These are phyloP conservation scores for Lathyrus tuberosus DNA, from an alignment of 306 rosid genomes.

Conservation along the genomic window DNA sequence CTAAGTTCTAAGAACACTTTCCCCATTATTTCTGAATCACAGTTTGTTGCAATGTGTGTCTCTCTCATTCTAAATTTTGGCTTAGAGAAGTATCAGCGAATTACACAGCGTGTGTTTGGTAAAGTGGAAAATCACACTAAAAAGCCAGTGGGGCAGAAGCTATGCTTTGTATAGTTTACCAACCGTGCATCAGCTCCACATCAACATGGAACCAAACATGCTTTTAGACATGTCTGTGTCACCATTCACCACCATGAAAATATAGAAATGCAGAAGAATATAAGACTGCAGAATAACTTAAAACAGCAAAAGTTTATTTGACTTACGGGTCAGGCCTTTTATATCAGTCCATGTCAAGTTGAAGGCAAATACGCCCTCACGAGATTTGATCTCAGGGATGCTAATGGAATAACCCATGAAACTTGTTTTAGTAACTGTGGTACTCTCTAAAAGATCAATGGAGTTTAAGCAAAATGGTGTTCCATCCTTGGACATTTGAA, in stretches of 20 bases:
- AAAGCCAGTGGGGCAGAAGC: background rate
- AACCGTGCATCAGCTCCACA: background rate
- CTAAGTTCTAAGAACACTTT: no score
- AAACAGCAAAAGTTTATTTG: background rate
- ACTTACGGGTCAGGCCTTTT: constrained; percentile 63
- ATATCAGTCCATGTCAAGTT: constrained; percentile 63
- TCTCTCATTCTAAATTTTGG: no score
- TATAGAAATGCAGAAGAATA: constrained; percentile 6
- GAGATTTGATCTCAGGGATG: constrained; percentile 57
- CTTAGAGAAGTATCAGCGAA: no score
- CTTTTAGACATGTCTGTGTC: no score
- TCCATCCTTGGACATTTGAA: constrained; percentile 82
- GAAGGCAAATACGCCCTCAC: constrained; percentile 69
- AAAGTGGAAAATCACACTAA: no score
- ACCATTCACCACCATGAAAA: no score
- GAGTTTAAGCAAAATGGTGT: constrained; percentile 79
- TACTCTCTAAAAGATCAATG: constrained; percentile 72
- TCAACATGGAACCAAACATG: background rate
- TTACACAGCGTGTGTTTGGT: background rate
- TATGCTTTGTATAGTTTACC: background rate
- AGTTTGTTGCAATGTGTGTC: no score
- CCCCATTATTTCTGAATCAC: no score
- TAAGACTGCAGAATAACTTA: background rate
- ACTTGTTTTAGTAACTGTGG: constrained; percentile 53
- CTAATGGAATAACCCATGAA: constrained; percentile 37